Base-by-base conservation (phyloP, 352 stramenopile genomes). In the Globisporangium orthogonon region DNA sequence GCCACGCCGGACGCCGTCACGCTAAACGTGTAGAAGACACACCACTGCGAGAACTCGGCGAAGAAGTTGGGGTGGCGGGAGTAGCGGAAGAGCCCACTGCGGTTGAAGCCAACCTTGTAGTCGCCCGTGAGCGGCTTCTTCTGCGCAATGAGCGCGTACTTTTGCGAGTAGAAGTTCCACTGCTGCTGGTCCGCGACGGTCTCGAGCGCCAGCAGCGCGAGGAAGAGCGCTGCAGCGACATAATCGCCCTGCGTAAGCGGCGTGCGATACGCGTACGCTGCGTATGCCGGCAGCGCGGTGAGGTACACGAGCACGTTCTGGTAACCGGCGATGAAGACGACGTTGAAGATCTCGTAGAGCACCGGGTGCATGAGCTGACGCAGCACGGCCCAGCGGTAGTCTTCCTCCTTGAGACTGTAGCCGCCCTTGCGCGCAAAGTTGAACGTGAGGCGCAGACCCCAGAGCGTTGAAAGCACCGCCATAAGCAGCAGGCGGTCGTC, bases 11-110 rank as follows among this genome's bases (percentile, higher is more conserved):
- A 74, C 4, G 81, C 67, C 48, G 81, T 69, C n/a, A 96, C 65
- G 39, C 81, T 87, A 66, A 97, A 97, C 7, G 95, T 59, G 62
- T 96, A 97, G 64, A 93, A 96, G 4, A 76, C 78, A 60, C 93
- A 95, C 92, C 92, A 98, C 47, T 96, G 67, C 13, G 58, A 69
- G 63, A 97, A 89, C 62, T 98, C 92, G 9, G 73, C 83, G 40
- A 95, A 94, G 71, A 97, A 98, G 58, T 97, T 97, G n/a, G 92
- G 90, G 67, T 98, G 95, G 44, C 91, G 87, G 44, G 91, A 91
- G 66, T 96, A 95, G 23, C 78, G 69, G 68, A 97, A 98, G 3
- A 97, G 69, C 17, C 91, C 89, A 37, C 82, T 93, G 60, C 78
- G 77, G 69, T 87, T 92, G 72, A 89, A 94, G 7, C 86, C 86